Percentiles rank a stretch among this genome's conserved stretches.
Evolutionary conservation across 179 eudicot species (phyloP).

Genomic region (Beta corolliflora): DNA sequence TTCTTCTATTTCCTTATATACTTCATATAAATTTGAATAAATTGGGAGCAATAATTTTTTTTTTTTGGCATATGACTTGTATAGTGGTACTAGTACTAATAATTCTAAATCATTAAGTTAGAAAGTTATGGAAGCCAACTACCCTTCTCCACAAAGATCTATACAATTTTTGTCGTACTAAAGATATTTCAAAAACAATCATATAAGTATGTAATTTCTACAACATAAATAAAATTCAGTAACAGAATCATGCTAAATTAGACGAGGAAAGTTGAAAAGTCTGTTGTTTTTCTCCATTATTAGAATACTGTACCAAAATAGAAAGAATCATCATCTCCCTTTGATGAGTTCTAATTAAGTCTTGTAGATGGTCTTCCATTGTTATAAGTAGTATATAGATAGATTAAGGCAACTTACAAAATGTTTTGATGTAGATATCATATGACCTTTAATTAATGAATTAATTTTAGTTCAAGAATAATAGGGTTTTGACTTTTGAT

Average conservation of each 20-base stretch:
- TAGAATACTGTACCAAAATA: neutral
- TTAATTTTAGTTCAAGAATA: no score
- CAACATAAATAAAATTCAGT: neutral
- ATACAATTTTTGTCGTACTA: neutral
- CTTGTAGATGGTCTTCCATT: no score
- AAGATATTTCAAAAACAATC: neutral
- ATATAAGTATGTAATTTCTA: neutral
- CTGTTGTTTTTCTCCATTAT: neutral
- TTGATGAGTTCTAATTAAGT: no score
- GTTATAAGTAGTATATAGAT: no score
- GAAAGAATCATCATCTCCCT: neutral
- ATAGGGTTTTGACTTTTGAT: no score
- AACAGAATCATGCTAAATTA: neutral
- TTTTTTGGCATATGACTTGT: neutral
- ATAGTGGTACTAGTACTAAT: neutral
- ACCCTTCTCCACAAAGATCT: slow-evolving; percentile 6
- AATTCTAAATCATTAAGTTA: neutral
- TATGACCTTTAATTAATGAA: no score
- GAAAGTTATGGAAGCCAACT: slow-evolving; percentile 26
- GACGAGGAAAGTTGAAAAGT: neutral
- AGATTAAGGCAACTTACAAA: no score
- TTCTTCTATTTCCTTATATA: no score
- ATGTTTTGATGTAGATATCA: no score
- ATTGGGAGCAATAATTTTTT: no score
- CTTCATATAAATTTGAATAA: no score